Evolutionary conservation across 169 alveolate genomes (phyloP), one percentile per base, ranked within the genome.

Genomic region (Cystoisospora suis): DNA sequence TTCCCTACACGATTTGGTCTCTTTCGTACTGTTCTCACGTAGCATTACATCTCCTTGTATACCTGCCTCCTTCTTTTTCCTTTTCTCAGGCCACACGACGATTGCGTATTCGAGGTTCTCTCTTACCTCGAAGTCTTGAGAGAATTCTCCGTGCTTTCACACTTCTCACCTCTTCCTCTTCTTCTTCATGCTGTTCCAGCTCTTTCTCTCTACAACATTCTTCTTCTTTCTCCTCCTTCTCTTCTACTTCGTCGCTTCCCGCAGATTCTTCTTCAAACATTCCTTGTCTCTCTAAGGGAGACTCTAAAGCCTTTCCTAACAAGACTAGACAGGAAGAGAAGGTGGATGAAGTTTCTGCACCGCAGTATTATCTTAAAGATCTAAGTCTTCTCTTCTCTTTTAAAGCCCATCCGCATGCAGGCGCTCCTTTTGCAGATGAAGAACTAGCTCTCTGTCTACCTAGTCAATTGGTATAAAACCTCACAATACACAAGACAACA

Each of bases 361-460:
- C n/a, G n/a, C n/a, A n/a, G n/a, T n/a, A n/a, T n/a, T n/a, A n/a
- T n/a, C n/a, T n/a, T n/a, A n/a, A n/a, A 12, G 77, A 65, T 65
- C n/a, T 65, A 44, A 32, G 45, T 15, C 77, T 65, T 20, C 12
- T 65, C 44, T 65, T 65, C 77, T 36, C 34, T 5, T 65, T 32
- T 65, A 65, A 65, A 44, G 45, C 77, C 45, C 77, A 65, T 36
- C 77, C 77, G n/a, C 77, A 65, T 20, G 77, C 77, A 1, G 77
- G 77, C 44, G 77, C 77, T 0, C 77, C 77, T 2, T 65, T 65
- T 17, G 77, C 77, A n/a, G 77, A 65, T n/a, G 77, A 65, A 27
- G 77, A 65, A 17, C 77, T 65, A 20, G 20, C 34, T 36, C 77
- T 65, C 77, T 65, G 77, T 44, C 0, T n/a, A 2, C 77, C 77